phyloP scores from a whole-genome alignment of 306 rosid species.

The Casuarina equisetifolia region DNA sequence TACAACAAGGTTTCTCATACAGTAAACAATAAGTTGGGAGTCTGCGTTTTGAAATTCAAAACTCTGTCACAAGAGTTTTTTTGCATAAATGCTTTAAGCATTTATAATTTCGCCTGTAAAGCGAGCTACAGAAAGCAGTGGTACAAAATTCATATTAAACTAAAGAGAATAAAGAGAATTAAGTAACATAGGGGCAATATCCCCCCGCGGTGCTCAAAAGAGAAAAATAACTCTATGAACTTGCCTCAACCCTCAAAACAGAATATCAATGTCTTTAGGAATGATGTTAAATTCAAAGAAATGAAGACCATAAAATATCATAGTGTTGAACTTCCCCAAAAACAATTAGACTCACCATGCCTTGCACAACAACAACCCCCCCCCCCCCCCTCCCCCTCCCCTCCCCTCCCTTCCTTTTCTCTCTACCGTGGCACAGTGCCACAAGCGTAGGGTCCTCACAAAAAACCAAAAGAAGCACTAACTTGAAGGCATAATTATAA shows the following conservation, averaged over 20 bases:
- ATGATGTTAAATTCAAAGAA: background rate
- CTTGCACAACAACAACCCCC: background rate
- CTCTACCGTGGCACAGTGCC: too few relatives aligned
- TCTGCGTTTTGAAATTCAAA: background rate
- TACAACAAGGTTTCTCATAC: background rate
- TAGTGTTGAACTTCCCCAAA: background rate
- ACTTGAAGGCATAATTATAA: background rate
- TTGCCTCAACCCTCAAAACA: too few relatives aligned
- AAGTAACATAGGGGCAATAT: background rate
- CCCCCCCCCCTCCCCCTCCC: background rate
- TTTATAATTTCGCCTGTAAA: background rate
- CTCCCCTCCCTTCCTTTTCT: background rate
- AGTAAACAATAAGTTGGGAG: background rate
- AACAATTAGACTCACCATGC: background rate
- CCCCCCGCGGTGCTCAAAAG: too few relatives aligned
- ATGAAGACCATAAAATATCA: background rate
- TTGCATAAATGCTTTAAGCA: background rate
- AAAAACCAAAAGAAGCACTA: background rate
- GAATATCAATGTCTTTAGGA: too few relatives aligned
- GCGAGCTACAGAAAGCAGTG: background rate
- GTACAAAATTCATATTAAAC: too few relatives aligned
- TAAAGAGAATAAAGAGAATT: background rate
- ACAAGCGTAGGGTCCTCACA: background rate
- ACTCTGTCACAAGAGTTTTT: background rate
- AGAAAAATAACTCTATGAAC: too few relatives aligned